Percentiles rank a stretch among this genome's conserved stretches.
Evolutionary conservation across 2,329 filamentous ascomycete genomes (phyloP).

Genomic region (Alternaria arbusti): DNA sequence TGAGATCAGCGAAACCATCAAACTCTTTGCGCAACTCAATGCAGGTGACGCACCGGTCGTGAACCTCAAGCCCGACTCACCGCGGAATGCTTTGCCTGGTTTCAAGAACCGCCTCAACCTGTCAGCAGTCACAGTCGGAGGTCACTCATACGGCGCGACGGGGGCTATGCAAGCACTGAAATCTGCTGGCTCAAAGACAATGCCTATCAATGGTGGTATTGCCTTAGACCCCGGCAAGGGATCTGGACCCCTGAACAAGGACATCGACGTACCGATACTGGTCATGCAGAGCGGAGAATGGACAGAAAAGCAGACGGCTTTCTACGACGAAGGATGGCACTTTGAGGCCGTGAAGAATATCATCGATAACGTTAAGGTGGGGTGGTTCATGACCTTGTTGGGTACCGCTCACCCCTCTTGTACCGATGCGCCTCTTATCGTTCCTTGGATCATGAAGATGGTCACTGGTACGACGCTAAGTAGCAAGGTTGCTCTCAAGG

Average conservation of each 20-base stretch:
- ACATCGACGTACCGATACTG: slow-evolving; percentile 64
- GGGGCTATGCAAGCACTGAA: slow-evolving; percentile 67
- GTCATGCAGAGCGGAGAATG: slow-evolving; percentile 70
- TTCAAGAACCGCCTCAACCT: slow-evolving; percentile 64
- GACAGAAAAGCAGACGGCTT: slow-evolving; percentile 63
- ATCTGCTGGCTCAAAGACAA: slow-evolving; percentile 50
- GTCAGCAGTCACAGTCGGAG: slow-evolving; percentile 62
- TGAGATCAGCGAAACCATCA: slow-evolving; percentile 55
- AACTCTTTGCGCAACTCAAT: slow-evolving; percentile 50
- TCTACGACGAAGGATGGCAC: slow-evolving; percentile 66
- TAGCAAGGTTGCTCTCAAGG: slow-evolving; percentile 61
- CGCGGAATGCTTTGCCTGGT: slow-evolving; percentile 54
- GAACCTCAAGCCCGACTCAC: slow-evolving; percentile 54
- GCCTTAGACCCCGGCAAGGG: slow-evolving; percentile 71
- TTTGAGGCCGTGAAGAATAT: slow-evolving; percentile 68
- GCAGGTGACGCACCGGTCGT: slow-evolving; percentile 45
- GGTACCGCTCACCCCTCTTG: slow-evolving; percentile 65
- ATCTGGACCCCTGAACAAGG: slow-evolving; percentile 66
- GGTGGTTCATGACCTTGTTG: slow-evolving; percentile 55
- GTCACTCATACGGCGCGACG: slow-evolving; percentile 72
- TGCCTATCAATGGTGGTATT: slow-evolving; percentile 63
- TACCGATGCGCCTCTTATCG: slow-evolving; percentile 70
- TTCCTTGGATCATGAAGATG: slow-evolving; percentile 66
- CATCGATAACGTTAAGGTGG: slow-evolving; percentile 56
- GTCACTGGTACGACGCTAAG: slow-evolving; percentile 67